phyloP scores from a whole-genome alignment of 768 basidiomycete species.

The Russula olivacea region DNA sequence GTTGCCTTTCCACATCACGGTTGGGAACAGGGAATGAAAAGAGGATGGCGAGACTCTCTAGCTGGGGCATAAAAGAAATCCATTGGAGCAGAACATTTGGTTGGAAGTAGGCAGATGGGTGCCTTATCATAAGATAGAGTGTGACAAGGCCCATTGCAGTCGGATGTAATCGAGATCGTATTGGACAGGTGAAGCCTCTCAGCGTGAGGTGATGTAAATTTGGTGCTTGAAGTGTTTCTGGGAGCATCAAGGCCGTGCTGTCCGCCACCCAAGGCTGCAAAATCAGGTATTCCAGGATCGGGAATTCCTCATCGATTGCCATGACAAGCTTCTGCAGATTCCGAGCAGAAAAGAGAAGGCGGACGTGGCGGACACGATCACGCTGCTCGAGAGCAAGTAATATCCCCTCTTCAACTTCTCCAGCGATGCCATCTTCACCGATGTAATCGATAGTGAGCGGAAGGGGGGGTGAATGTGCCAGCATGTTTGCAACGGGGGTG shows the following conservation, averaged over 20 bases:
- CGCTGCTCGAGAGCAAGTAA: neutral
- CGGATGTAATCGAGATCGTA: neutral
- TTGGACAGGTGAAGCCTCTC: neutral
- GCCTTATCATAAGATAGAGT: neutral
- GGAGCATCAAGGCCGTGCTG: neutral
- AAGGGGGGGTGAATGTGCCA: neutral
- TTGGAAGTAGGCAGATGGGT: neutral
- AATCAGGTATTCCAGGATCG: neutral
- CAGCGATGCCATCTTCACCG: neutral
- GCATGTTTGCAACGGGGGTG: neutral
- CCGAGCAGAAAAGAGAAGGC: neutral
- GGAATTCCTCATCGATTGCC: neutral
- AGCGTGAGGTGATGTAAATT: neutral
- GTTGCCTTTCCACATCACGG: neutral
- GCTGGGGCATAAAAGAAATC: neutral
- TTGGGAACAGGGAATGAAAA: neutral
- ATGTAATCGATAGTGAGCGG: neutral
- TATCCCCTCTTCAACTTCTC: neutral
- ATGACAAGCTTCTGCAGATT: neutral
- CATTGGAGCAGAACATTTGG: neutral
- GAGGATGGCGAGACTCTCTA: neutral
- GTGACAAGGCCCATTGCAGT: neutral
- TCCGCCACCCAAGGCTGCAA: rapidly evolving
- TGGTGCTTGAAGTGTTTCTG: neutral
- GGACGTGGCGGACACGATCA: neutral